Percentiles rank a stretch among this genome's conserved stretches.
phyloP scores from a whole-genome alignment of 139 green algal genomes.

The Edaphochlamys debaryana region DNA sequence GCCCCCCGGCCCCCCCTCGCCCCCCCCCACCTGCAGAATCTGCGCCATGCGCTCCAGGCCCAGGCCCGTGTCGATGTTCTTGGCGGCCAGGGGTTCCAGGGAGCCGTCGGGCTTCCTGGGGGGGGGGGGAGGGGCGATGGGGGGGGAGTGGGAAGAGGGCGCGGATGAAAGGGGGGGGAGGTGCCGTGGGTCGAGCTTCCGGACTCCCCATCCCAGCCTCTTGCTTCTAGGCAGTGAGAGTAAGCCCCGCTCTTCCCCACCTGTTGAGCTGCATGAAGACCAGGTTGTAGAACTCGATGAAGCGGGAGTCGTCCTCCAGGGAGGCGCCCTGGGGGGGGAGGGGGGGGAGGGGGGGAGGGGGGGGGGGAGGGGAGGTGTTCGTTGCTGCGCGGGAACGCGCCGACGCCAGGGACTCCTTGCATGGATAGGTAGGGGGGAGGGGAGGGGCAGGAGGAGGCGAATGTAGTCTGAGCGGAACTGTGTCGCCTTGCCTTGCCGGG shows the following conservation, averaged over 20 bases:
- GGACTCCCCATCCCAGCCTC: no score
- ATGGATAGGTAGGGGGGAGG: not conserved
- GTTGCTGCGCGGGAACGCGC: no score
- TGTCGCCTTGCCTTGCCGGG: no score
- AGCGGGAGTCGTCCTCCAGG: slow-evolving; percentile 80
- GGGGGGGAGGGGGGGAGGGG: not conserved
- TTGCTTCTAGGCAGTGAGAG: no score
- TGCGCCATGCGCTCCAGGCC: slow-evolving; percentile 95
- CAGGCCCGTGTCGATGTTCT: slow-evolving; percentile 97
- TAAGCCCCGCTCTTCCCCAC: slow-evolving; percentile 12
- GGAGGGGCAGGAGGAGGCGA: no score
- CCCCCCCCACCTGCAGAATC: slow-evolving; percentile 93
- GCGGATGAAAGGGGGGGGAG: not conserved
- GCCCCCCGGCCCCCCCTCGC: no score
- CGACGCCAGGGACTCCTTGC: no score
- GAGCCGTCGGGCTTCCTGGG: slow-evolving; percentile 58
- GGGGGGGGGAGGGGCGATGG: no score
- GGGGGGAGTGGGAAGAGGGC: not conserved
- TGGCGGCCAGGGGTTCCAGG: slow-evolving; percentile 78
- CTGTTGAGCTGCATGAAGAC: slow-evolving; percentile 76
- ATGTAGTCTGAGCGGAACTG: no score
- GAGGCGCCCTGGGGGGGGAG: slow-evolving; percentile 16
- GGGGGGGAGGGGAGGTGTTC: not conserved
- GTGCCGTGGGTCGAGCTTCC: not conserved
- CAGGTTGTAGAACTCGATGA: slow-evolving; percentile 88